These are phyloP conservation scores for Nicotiana sylvestris DNA, from an alignment of 257 asterid species.

Conservation along the genomic window DNA sequence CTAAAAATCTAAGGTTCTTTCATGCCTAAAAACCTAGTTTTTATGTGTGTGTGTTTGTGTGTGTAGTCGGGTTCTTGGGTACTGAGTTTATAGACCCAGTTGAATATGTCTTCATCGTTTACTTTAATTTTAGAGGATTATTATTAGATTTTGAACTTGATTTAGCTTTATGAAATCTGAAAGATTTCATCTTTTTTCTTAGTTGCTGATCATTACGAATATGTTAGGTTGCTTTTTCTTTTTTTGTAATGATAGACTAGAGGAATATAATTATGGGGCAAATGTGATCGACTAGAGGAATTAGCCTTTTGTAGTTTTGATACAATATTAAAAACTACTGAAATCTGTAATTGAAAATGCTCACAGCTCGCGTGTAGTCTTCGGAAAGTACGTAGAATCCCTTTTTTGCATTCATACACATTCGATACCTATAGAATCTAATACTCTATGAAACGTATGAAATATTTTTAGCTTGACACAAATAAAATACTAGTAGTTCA, in stretches of 20 bases:
- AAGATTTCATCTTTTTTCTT: neutral
- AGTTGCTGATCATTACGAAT: neutral
- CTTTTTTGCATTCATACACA: neutral
- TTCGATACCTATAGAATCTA: too few species aligned
- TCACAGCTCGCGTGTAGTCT: neutral
- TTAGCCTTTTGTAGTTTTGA: neutral
- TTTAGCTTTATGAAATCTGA: neutral
- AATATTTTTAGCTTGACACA: neutral
- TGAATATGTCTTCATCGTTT: neutral
- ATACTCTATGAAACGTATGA: too few species aligned
- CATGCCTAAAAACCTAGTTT: too few species aligned
- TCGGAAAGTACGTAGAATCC: neutral
- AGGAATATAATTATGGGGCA: too few species aligned
- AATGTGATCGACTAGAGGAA: too few species aligned
- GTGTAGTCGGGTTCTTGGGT: neutral
- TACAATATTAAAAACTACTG: neutral
- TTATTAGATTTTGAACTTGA: neutral
- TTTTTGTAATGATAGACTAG: neutral
- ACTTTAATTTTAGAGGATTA: neutral
- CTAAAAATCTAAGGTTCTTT: too few species aligned
- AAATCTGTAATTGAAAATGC: neutral
- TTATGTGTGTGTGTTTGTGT: too few species aligned
- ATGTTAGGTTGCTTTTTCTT: neutral
- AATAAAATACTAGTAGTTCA: neutral
- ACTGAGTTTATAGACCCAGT: neutral